Base-by-base conservation (phyloP, 306 rosid species). In the Quillaja saponaria region DNA sequence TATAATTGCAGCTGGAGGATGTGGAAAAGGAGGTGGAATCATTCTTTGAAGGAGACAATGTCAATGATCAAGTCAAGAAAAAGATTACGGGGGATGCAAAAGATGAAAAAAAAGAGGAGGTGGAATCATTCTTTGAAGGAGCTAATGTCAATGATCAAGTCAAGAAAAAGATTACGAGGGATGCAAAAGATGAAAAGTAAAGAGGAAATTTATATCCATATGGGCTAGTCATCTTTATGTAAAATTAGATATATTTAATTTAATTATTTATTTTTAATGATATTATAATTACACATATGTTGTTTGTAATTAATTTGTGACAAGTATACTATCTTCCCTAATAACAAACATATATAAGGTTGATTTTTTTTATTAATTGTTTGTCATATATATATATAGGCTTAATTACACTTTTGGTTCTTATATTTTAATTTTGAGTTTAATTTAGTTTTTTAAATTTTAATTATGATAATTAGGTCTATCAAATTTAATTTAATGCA, bases 11-110 rank as follows among this genome's bases (percentile, higher is more conserved):
- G 59, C 0, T 54, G 15, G 42, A 54, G 14, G 41, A 15, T 31
- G 0, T 54, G 59, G 59, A 54, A 37, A 13, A 54, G 25, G 19
- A 34, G 40, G 8, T 54, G 42, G 59, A 54, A 31, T 54, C 42
- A 34, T 31, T 54, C 4, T 31, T 34, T n/a, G 37, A 33, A 10
- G 2, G 40, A 13, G 6, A 9, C 20, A n/a, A n/a, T n/a, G n/a
- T 2, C 2, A 13, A n/a, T n/a, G 11, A 31, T 33, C 18, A 53
- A 31, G 59, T 16, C 19, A 33, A 33, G 10, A n/a, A 34, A 15
- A 54, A n/a, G 11, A 0, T 33, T 28, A 2, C 42, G 6, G 8
- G 9, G 13, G 42, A 42, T 9, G 46, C 46, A 13, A 1, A 11
- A 40, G 10, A 40, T 40, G 4, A 40, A 53, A 53, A 53, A 8